These are phyloP conservation scores for Hygrophorus pudorinus DNA, from an alignment of 768 basidiomycete genomes.

Conservation along the genomic window DNA sequence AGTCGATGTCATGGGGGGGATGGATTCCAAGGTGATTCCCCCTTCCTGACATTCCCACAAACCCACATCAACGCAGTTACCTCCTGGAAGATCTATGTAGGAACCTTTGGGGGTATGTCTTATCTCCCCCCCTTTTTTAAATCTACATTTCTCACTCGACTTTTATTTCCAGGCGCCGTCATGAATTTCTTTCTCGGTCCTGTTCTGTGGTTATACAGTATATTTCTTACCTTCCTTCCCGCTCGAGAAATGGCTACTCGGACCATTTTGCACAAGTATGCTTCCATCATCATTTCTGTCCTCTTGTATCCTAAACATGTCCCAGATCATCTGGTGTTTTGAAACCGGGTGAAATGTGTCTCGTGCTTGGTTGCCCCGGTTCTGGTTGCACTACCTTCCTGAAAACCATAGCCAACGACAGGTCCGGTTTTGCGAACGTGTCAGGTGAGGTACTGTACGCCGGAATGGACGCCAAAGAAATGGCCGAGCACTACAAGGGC, in stretches of 20 bases:
- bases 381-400: slow-evolving; percentile 84
- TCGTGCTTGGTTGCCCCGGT: slow-evolving; percentile 76
- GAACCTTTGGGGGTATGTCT: slow-evolving; percentile 44
- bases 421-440: slow-evolving; percentile 53
- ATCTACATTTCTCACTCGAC: neutral
- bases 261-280: slow-evolving; percentile 52
- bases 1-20: slow-evolving; percentile 49
- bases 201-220: slow-evolving; percentile 34
- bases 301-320: neutral
- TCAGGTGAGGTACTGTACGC: slow-evolving; percentile 73
- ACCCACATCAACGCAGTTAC: neutral
- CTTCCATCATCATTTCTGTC: neutral
- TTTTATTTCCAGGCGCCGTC: slow-evolving; percentile 33
- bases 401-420: slow-evolving; percentile 71
- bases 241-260: slow-evolving; percentile 28
- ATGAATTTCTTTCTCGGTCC: slow-evolving; percentile 45
- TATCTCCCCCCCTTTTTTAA: neutral
- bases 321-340: slow-evolving; percentile 54
- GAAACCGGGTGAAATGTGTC: slow-evolving; percentile 79
- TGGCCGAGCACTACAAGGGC: slow-evolving; percentile 67
- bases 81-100: slow-evolving; percentile 37
- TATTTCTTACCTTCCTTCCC: slow-evolving; percentile 30
- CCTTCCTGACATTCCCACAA: neutral
- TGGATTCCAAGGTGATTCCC: slow-evolving; percentile 41
- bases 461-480: slow-evolving; percentile 66